Base-by-base conservation (phyloP, 352 stramenopile species). In the Thalassiosira hispida region DNA sequence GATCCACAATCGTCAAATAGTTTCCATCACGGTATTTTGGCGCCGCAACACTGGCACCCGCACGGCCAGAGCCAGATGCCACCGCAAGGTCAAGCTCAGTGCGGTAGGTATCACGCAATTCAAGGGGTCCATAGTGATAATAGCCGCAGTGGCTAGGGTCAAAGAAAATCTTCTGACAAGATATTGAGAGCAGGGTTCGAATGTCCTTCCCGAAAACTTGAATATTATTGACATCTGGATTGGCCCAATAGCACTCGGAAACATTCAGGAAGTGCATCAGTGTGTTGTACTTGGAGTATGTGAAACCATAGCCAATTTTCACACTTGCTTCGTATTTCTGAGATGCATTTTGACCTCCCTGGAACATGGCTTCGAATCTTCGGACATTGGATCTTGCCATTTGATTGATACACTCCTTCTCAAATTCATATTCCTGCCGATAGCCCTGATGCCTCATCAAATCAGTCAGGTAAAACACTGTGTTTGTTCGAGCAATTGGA, bases 401-500 rank as follows among this genome's bases (percentile, higher is more conserved):
- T 81, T 89, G 73, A 59, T 89, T 89, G 69, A 89, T 79, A 29
- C 73, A 84, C 57, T 89, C 83, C 53, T 89, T 89, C 38, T 87
- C 83, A 52, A 89, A 89, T 46, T 87, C 83, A 33, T 85, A 84
- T 44, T 89, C 83, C 52, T 85, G 79, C 8, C 75, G 61, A 46
- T 81, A 79, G 18, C 64, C 53, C 55, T 83, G 68, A 35, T 62
- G 67, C 23, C 65, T 27, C 74, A 89, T 89, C 52, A 89, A 56
- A 60, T 89, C 78, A 52, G 61, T 73, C 14, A 70, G 52, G 57
- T 89, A 89, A 67, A 89, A 89, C 31, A 87, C 78, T 69, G 33
- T n/a, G 42, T 62, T 49, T 56, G 16, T 27, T 23, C 4, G 23
- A 22, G 47, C 29, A 31, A 61, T 49, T n/a, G 40, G n/a, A 20